Evolutionary conservation across 441 rosid genomes (phyloP).

Genomic region (Euphorbia schlechtendalii): DNA sequence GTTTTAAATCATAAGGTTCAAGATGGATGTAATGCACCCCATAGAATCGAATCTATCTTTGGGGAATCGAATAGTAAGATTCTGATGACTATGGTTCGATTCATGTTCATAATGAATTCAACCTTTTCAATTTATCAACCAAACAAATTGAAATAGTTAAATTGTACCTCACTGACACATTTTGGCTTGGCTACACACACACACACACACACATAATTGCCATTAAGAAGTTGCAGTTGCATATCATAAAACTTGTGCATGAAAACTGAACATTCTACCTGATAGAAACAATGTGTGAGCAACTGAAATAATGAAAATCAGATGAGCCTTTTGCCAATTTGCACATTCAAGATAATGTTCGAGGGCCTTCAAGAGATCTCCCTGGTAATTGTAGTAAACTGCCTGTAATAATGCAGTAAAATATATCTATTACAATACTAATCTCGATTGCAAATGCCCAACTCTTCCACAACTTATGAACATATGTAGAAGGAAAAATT

Average conservation of each 20-base stretch:
- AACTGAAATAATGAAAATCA: conserved; percentile 69
- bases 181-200: neutral
- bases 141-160: neutral
- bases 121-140: neutral
- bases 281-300: conserved; percentile 71
- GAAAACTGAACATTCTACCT: conserved; percentile 38
- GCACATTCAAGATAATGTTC: conserved; percentile 79
- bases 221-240: neutral
- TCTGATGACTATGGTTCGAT: no score
- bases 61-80: no score
- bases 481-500: neutral
- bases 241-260: neutral
- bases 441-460: neutral
- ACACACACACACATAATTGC: neutral
- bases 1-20: no score
- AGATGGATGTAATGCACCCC: no score
- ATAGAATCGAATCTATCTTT: no score
- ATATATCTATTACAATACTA: conserved; percentile 13
- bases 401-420: conserved; percentile 48
- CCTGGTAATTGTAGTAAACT: conserved; percentile 59
- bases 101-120: neutral
- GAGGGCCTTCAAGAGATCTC: conserved; percentile 68
- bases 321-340: conserved; percentile 91
- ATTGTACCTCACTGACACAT: neutral
- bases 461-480: neutral